A percentile compares a stretch with the other conserved stretches of the same genome.
Conservation (phyloP, 768 basidiomycete genomes). For the Mycena chlorophos region DNA sequence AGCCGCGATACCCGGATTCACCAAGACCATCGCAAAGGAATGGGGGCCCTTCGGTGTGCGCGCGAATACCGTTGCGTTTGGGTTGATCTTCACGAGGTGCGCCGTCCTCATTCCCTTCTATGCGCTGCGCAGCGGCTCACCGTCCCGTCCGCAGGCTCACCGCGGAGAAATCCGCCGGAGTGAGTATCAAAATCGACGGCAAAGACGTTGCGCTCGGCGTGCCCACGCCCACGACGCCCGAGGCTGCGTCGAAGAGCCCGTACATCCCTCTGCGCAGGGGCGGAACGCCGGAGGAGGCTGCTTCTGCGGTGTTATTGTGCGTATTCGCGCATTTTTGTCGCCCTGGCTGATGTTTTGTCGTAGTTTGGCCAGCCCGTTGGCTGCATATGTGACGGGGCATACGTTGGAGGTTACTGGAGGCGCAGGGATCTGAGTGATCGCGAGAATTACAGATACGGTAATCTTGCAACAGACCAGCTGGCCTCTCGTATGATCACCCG, state of each 20-base stretch:
- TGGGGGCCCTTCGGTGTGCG: conserved; percentile 85
- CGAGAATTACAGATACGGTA: too few relatives aligned
- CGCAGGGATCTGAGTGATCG: conserved; percentile 62
- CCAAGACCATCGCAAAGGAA: conserved; percentile 86
- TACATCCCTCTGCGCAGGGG: conserved; percentile 66
- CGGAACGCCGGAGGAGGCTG: conserved; percentile 74
- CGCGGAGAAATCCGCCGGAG: conserved; percentile 75
- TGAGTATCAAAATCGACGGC: conserved; percentile 73
- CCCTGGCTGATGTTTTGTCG: conserved; percentile 4
- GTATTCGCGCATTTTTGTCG: conserved; percentile 29
- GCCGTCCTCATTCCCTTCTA: conserved; percentile 7
- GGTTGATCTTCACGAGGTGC: conserved; percentile 74
- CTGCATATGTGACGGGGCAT: conserved; percentile 80
- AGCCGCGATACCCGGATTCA: conserved; percentile 73
- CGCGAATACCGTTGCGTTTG: conserved; percentile 79
- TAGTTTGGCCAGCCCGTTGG: conserved; percentile 76
- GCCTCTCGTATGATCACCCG: too few relatives aligned
- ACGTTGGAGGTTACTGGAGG: conserved; percentile 86
- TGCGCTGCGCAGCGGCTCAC: not conserved
- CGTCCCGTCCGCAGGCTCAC: conserved; percentile 53
- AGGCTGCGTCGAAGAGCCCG: conserved; percentile 34
- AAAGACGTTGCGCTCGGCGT: conserved; percentile 84
- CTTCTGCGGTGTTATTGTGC: conserved; percentile 73
- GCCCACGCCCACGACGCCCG: conserved; percentile 49
- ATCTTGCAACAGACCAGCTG: too few relatives aligned